These are phyloP conservation scores for Coniferiporia sulphurascens DNA, from an alignment of 1,284 basidiomycete genomes.

Conservation along the genomic window DNA sequence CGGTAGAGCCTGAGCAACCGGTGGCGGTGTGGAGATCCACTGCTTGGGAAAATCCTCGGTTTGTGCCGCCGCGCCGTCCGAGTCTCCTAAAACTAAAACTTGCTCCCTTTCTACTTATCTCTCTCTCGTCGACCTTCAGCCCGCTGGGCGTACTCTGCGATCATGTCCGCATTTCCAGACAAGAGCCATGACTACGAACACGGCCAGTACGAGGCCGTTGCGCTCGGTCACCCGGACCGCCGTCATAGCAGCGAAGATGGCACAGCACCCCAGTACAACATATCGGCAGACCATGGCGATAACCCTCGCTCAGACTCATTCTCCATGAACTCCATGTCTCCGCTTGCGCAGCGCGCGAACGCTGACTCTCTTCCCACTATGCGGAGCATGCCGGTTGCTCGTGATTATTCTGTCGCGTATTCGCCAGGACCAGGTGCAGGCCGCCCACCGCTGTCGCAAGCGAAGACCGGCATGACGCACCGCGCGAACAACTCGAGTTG, in stretches of 20 bases:
- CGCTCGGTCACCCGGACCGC: conserved; percentile 1
- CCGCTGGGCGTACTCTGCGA: not conserved
- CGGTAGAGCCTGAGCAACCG: no score
- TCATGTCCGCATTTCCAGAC: not conserved
- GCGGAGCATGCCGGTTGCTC: conserved; percentile 3
- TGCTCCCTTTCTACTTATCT: no score
- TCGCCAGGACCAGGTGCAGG: not conserved
- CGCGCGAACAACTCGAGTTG: conserved; percentile 34
- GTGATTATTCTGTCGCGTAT: not conserved
- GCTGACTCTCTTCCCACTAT: not conserved
- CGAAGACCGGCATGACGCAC: conserved; percentile 8
- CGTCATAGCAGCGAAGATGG: not conserved
- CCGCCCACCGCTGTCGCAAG: not conserved
- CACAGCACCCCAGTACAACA: not conserved
- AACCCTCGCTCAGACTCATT: conserved; percentile 15
- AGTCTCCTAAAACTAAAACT: no score
- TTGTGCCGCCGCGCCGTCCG: no score
- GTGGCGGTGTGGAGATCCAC: no score
- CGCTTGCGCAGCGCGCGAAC: conserved; percentile 7
- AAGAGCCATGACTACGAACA: not conserved
- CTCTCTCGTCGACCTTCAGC: no score
- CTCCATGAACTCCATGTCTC: conserved; percentile 14
- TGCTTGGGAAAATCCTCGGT: no score
- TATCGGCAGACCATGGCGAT: conserved; percentile 5
- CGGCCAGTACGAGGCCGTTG: not conserved